Conservation (phyloP, 164 flowering plant species). For the Stephania japonica region DNA sequence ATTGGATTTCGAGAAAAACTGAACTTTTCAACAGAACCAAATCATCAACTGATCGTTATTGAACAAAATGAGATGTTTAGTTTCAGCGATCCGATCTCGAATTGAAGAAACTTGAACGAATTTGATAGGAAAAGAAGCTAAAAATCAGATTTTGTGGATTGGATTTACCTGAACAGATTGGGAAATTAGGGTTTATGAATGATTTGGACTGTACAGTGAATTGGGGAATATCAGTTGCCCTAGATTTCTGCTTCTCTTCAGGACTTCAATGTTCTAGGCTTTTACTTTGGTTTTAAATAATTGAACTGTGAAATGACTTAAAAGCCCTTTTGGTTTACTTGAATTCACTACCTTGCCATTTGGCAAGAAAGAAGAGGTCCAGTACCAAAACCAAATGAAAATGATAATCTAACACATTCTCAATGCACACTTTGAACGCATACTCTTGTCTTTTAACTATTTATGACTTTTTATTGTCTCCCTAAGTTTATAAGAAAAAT, state of each 20-base stretch:
- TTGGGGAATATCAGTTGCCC: slow-evolving; percentile 9
- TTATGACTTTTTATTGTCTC: no score
- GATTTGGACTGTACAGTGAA: background rate
- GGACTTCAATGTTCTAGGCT: background rate
- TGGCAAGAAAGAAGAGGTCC: no score
- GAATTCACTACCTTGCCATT: background rate
- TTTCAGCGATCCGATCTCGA: background rate
- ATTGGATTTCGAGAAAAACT: background rate
- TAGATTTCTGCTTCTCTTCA: slow-evolving; percentile 9
- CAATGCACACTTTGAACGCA: no score
- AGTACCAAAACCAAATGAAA: no score
- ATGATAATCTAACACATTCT: no score
- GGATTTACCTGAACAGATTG: background rate
- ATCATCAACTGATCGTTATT: background rate
- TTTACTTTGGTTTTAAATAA: background rate
- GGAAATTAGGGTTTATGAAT: background rate
- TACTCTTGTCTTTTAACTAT: no score
- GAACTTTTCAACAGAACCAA: background rate
- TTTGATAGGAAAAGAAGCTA: background rate
- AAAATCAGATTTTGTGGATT: background rate
- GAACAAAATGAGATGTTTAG: background rate
- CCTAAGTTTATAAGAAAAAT: no score
- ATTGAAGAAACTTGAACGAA: background rate
- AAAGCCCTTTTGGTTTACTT: background rate
- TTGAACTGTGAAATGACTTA: background rate